These are phyloP conservation scores for Arabidopsis hybrid DNA, from an alignment of 441 rosid species.

Conservation along the genomic window DNA sequence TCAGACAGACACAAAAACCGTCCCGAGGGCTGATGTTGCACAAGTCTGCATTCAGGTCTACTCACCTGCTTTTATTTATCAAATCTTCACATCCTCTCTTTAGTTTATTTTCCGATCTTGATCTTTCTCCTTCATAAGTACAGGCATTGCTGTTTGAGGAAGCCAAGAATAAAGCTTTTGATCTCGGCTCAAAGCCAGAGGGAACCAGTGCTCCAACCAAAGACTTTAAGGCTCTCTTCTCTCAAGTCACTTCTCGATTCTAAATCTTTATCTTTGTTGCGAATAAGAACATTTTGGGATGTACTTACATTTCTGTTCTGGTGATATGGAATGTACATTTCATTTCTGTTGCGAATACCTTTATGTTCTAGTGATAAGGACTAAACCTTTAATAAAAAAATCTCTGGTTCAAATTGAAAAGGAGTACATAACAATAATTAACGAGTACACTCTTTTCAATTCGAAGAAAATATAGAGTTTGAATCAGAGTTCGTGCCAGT, in stretches of 20 bases:
- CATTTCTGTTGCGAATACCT: too few relatives aligned
- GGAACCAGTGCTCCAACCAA: slow-evolving; percentile 76
- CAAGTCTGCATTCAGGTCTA: slow-evolving; percentile 94
- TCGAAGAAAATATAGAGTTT: background rate
- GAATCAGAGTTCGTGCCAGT: too few relatives aligned
- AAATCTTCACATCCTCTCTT: background rate
- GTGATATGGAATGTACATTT: too few relatives aligned
- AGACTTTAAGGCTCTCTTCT: slow-evolving; percentile 87
- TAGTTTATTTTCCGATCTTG: background rate
- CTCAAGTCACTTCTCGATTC: slow-evolving; percentile 68
- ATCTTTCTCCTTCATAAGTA: background rate
- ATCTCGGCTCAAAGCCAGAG: slow-evolving; percentile 91
- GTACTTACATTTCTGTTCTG: too few relatives aligned
- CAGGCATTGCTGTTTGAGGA: slow-evolving; percentile 87
- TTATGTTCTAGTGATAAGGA: too few relatives aligned
- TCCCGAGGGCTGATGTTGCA: slow-evolving; percentile 87
- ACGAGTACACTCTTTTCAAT: background rate
- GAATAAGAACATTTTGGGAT: background rate
- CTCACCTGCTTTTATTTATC: background rate
- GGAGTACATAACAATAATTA: background rate
- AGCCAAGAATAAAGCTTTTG: slow-evolving; percentile 87
- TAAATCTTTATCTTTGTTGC: slow-evolving; percentile 35
- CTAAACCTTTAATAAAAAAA: too few relatives aligned
- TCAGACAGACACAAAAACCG: slow-evolving; percentile 75
- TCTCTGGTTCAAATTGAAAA: too few relatives aligned